Percentiles rank a stretch among this genome's conserved stretches.
phyloP scores from a whole-genome alignment of 345 rosid species.

The Balakata baccata region DNA sequence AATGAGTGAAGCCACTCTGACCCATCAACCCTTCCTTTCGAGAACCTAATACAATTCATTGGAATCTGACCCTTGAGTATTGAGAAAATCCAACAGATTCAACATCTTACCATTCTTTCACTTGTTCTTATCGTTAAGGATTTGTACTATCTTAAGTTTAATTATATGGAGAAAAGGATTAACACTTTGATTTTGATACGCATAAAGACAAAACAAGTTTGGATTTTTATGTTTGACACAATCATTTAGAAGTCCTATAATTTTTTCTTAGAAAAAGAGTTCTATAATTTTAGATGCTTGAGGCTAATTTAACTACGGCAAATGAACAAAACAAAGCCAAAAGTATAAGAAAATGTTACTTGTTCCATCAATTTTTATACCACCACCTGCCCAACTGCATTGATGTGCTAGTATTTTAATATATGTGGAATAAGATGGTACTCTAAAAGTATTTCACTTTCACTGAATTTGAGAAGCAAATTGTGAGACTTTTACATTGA shows the following conservation, averaged over 20 bases:
- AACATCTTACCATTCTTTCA: not conserved
- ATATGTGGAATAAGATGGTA: too few relatives aligned
- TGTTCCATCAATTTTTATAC: too few relatives aligned
- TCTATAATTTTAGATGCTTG: not conserved
- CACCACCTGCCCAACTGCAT: too few relatives aligned
- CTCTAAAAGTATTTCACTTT: not conserved
- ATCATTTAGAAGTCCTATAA: not conserved
- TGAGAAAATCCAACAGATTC: slow-evolving; percentile 4
- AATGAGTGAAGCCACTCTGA: not conserved
- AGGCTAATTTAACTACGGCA: not conserved
- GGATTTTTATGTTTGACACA: slow-evolving; percentile 15
- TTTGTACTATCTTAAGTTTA: not conserved
- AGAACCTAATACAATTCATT: too few relatives aligned
- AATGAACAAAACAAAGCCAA: not conserved
- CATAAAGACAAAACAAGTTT: not conserved
- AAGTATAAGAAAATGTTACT: too few relatives aligned
- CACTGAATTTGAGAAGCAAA: not conserved
- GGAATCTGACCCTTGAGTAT: not conserved
- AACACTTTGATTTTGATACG: not conserved
- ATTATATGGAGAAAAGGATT: not conserved
- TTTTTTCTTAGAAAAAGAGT: too few relatives aligned
- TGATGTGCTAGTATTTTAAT: too few relatives aligned
- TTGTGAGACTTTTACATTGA: not conserved
- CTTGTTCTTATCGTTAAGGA: not conserved
- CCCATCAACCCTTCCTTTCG: slow-evolving; percentile 5